Evolutionary conservation across 1,284 basidiomycete species (phyloP).

Genomic region (Cutaneotrichosporon sp.): DNA sequence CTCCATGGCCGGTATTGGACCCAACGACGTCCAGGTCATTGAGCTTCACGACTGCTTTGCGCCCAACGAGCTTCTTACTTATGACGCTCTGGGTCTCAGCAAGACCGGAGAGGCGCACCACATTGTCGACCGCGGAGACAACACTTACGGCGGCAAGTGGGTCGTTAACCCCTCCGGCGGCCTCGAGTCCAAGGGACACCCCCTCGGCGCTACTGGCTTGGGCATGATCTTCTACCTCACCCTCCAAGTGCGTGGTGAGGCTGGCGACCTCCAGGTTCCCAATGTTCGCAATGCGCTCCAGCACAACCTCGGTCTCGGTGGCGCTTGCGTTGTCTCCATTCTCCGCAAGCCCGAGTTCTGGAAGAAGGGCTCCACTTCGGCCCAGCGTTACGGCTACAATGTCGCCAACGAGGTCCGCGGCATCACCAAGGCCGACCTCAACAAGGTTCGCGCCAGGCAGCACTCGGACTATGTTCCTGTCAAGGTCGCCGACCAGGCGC

Average conservation of each 20-base stretch:
- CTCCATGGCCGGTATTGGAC: constrained; percentile 20
- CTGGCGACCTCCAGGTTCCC: constrained; percentile 23
- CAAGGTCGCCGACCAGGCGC: constrained; percentile 1
- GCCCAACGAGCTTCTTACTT: constrained; percentile 29
- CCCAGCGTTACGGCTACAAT: constrained; percentile 23
- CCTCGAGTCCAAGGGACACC: constrained; percentile 29
- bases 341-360: constrained; percentile 23
- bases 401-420: constrained; percentile 23
- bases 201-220: constrained; percentile 27
- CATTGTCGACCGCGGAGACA: constrained; percentile 24
- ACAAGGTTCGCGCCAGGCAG: constrained; percentile 20
- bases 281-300: constrained; percentile 25
- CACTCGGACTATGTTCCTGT: constrained; percentile 19
- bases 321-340: constrained; percentile 23
- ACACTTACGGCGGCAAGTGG: constrained; percentile 30
- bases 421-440: constrained; percentile 20
- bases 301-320: constrained; percentile 29
- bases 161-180: constrained; percentile 28
- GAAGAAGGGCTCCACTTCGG: constrained; percentile 20
- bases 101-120: constrained; percentile 22
- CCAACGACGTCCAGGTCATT: constrained; percentile 26
- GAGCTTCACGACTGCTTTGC: constrained; percentile 32
- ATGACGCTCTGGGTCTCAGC: constrained; percentile 24
- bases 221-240: constrained; percentile 32
- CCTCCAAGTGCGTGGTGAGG: constrained; percentile 25